Evolutionary conservation across 495 filamentous ascomycete species (phyloP).

Genomic region (Penicillium cataractarum): DNA sequence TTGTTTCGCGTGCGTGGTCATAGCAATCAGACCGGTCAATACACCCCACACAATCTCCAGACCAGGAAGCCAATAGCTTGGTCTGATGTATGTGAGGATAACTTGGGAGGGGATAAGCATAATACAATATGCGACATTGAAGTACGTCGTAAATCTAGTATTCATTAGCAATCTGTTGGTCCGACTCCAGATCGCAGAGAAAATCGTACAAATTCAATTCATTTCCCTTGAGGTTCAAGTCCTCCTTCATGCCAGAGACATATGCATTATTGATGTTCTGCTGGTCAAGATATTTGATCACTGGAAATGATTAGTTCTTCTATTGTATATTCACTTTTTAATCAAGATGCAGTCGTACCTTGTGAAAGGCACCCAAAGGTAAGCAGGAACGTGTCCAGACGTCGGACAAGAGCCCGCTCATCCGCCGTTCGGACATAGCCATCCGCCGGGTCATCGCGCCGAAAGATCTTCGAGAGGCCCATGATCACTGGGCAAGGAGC

Average conservation of each 20-base stretch:
- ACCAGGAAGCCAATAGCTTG: slow-evolving; percentile 58
- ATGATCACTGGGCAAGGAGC: slow-evolving; percentile 12
- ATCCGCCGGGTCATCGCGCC: slow-evolving; percentile 14
- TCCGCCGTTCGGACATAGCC: slow-evolving; percentile 27
- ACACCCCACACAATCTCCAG: slow-evolving; percentile 55
- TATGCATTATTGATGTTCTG: slow-evolving; percentile 60
- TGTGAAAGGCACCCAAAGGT: slow-evolving; percentile 40
- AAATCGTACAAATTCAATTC: slow-evolving; percentile 40
- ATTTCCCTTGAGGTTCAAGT: slow-evolving; percentile 49
- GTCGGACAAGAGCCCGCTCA: slow-evolving; percentile 37
- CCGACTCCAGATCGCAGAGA: not conserved
- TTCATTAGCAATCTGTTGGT: not conserved
- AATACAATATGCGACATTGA: slow-evolving; percentile 63
- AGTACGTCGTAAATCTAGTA: slow-evolving; percentile 48
- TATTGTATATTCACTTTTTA: not conserved
- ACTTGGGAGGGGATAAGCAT: slow-evolving; percentile 62
- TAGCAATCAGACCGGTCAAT: slow-evolving; percentile 34
- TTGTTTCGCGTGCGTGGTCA: slow-evolving; percentile 32
- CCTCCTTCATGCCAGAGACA: slow-evolving; percentile 42
- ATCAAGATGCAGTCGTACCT: slow-evolving; percentile 15
- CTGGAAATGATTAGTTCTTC: slow-evolving; percentile 15
- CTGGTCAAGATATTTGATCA: slow-evolving; percentile 61
- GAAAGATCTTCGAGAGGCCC: slow-evolving; percentile 25
- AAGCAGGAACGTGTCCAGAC: slow-evolving; percentile 35
- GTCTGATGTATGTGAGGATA: slow-evolving; percentile 56